Conservation (phyloP, 805 yeast genomes). For the Candida pseudoglaebosa region DNA sequence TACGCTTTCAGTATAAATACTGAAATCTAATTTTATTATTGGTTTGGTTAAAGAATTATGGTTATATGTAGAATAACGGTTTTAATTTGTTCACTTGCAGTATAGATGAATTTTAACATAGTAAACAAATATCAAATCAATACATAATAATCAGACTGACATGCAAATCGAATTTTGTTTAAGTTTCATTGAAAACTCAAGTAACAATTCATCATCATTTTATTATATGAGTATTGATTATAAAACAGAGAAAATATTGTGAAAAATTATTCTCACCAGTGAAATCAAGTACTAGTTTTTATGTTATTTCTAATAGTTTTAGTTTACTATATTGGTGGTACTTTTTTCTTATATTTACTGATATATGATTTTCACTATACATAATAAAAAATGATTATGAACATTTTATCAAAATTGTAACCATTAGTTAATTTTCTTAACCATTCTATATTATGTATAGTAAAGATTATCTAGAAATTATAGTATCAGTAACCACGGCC, state of each 20-base stretch:
- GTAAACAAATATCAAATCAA: background rate
- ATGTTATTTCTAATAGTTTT: too few species aligned
- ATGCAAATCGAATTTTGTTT: conserved; percentile 36
- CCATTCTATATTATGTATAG: background rate
- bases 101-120: background rate
- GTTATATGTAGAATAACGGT: too few species aligned
- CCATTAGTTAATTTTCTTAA: background rate
- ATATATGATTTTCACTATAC: background rate
- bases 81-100: conserved; percentile 9
- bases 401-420: background rate
- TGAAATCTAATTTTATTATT: too few species aligned
- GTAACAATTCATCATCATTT: conserved; percentile 15
- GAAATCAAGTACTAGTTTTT: too few species aligned
- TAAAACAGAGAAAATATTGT: too few species aligned
- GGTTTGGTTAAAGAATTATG: too few species aligned
- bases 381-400: background rate
- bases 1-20: too few species aligned
- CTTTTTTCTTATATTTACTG: background rate
- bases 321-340: background rate
- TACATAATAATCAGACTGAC: conserved; percentile 33
- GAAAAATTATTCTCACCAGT: too few species aligned
- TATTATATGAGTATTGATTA: conserved; percentile 4
- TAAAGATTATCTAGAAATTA: conserved; percentile 1
- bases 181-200: conserved; percentile 19
- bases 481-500: conserved; percentile 47